phyloP scores from a whole-genome alignment of 2,329 filamentous ascomycete species.

The Diaporthe velutina region DNA sequence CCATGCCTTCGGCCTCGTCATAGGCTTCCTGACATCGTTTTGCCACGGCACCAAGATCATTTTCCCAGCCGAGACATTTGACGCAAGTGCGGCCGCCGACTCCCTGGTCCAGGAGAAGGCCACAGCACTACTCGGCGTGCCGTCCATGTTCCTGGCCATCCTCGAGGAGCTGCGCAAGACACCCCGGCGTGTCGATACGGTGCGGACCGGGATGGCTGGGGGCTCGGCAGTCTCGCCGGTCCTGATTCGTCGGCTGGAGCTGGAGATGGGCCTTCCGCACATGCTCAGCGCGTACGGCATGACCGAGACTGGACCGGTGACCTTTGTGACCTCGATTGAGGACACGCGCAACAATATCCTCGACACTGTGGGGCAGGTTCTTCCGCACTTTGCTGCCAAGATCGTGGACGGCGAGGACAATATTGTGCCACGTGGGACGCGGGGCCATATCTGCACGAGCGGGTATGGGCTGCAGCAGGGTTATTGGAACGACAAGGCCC shows the following conservation, averaged over 20 bases:
- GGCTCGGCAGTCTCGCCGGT: not conserved
- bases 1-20: constrained; percentile 79
- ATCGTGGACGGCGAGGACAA: constrained; percentile 50
- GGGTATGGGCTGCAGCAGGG: constrained; percentile 72
- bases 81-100: not conserved
- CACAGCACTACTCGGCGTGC: not conserved
- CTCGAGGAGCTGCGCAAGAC: not conserved
- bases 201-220: not conserved
- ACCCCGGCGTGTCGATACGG: not conserved
- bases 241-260: not conserved
- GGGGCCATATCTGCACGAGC: constrained; percentile 74
- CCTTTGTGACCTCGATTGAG: not conserved
- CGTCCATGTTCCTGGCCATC: not conserved
- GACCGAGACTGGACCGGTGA: not conserved
- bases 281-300: not conserved
- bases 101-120: not conserved
- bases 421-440: constrained; percentile 65
- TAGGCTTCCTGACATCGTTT: constrained; percentile 78
- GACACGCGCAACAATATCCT: not conserved
- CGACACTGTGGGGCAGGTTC: not conserved
- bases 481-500: constrained; percentile 70
- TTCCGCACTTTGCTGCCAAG: not conserved
- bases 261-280: not conserved
- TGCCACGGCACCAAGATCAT: not conserved
- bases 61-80: not conserved